A percentile compares a stretch with the other conserved stretches of the same genome.
Evolutionary conservation across 2,329 filamentous ascomycete genomes (phyloP).

Genomic region (Colletotrichum echinochloae): DNA sequence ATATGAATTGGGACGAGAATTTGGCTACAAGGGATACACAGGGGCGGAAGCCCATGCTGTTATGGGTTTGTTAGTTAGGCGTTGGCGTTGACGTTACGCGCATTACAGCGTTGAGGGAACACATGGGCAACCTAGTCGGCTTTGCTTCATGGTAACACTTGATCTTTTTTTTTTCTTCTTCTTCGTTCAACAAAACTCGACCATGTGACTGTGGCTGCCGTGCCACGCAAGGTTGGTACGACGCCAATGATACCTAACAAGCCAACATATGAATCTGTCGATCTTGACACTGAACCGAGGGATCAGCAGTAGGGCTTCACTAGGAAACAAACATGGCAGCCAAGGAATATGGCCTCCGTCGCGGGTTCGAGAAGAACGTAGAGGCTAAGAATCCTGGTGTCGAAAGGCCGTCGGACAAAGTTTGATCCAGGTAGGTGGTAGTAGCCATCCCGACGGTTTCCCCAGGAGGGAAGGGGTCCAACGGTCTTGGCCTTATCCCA

Average conservation of each 20-base stretch:
- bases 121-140: not conserved
- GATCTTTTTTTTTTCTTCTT: not conserved
- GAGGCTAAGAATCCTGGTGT: not conserved
- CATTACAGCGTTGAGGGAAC: not conserved
- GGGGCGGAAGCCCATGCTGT: too few relatives aligned
- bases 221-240: not conserved
- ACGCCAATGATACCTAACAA: not conserved
- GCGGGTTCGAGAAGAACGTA: not conserved
- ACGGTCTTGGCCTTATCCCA: not conserved
- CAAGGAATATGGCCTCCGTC: not conserved
- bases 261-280: not conserved
- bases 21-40: not conserved
- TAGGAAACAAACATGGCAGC: not conserved
- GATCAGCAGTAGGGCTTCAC: not conserved
- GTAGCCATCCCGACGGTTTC: not conserved
- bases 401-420: not conserved
- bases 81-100: conserved; percentile 7
- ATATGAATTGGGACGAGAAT: not conserved
- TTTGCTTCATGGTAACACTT: not conserved
- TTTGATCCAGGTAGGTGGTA: not conserved
- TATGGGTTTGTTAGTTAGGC: not conserved
- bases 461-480: not conserved
- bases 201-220: not conserved
- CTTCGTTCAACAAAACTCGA: not conserved
- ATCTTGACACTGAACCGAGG: not conserved